Conservation (phyloP, 768 basidiomycete genomes). For the Serendipita sp. region DNA sequence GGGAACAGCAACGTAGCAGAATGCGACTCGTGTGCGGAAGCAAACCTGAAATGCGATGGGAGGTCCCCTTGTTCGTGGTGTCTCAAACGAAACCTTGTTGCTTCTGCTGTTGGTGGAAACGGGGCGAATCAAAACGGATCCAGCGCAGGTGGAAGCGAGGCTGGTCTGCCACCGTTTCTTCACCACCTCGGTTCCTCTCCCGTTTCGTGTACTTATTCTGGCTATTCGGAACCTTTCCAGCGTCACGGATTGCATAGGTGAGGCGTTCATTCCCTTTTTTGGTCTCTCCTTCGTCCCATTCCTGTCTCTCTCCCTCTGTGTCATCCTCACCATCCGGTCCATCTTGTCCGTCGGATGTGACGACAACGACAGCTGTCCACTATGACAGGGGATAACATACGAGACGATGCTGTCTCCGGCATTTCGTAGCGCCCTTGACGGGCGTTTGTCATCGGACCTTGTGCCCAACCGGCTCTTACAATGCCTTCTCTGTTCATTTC, state of each 20-base stretch:
- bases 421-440: too few relatives aligned
- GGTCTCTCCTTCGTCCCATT: not conserved
- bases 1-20: not conserved
- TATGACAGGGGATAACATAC: too few relatives aligned
- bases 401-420: too few relatives aligned
- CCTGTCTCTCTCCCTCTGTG: not conserved
- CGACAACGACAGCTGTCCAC: too few relatives aligned
- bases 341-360: not conserved
- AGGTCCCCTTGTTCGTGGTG: conserved; percentile 1
- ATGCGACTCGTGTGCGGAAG: conserved; percentile 1
- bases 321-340: not conserved
- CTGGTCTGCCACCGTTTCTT: not conserved
- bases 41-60: conserved; percentile 2
- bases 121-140: not conserved
- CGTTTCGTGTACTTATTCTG: not conserved
- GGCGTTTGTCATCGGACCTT: too few relatives aligned
- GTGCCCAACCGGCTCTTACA: too few relatives aligned
- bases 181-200: not conserved
- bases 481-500: too few relatives aligned
- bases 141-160: not conserved
- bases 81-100: not conserved
- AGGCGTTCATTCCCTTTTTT: not conserved
- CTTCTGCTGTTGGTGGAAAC: not conserved
- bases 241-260: conserved; percentile 2
- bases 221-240: not conserved